Evolutionary conservation across 768 basidiomycete genomes (phyloP), one percentile per base, ranked within the genome.

Genomic region (Tremella mesenterica): DNA sequence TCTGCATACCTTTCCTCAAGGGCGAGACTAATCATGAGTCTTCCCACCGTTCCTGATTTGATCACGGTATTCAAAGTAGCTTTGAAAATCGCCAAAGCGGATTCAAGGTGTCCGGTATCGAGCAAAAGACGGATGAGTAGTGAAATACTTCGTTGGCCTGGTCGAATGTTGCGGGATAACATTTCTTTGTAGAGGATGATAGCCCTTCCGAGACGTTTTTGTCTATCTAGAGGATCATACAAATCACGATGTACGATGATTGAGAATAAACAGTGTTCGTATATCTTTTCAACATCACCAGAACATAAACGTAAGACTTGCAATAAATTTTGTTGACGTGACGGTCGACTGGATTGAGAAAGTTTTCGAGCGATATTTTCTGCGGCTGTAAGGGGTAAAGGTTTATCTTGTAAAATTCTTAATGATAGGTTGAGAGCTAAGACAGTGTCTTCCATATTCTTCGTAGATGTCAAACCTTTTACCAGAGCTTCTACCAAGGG

Each of bases 41-140:
- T 30, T 10, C 65, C 63, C 13, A 62, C 57, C 1, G 52, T 50
- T 31, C 44, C 50, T 1, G 65, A 67, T 41, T 59, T 61, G 14
- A 63, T 33, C 8, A 43, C 16, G 6, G 59, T 20, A 2, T 33
- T 38, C 6, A 51, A 34, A 9, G 39, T 52, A 18, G 54, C 44
- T 3, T 48, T 13, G 36, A 64, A 52, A 0, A 57, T 21, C 3
- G 39, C 43, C 4, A 58, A 6, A 1, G 63, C 58, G 4, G 51
- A 20, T 4, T 63, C 60, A 0, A 60, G 30, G 28, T 58, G 27
- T 1, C 48, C 48, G 18, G 43, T 25, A 12, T 62, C 54, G 14
- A 63, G 27, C 27, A 64, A 44, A 10, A 29, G 46, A 1, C 54
- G 38, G 13, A 64, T 49, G 18, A 67, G 50, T 10, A 34, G 41